These are phyloP conservation scores for Coelastrella sp. DNA, from an alignment of 139 green algal genomes.

Conservation along the genomic window DNA sequence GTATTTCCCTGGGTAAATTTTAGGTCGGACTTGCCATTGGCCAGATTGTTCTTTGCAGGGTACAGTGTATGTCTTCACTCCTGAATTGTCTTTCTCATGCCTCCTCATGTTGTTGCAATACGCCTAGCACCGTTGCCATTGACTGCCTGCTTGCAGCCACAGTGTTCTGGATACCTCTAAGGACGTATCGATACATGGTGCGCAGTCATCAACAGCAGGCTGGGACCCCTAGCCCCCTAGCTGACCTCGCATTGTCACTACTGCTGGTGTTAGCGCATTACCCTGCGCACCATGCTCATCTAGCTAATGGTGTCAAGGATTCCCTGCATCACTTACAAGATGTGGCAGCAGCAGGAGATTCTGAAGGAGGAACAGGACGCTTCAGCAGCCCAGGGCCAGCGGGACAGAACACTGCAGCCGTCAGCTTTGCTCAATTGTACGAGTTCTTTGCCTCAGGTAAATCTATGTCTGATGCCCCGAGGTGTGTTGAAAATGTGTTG, in stretches of 20 bases:
- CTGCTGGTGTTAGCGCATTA: conserved; percentile 59
- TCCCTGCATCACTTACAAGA: conserved; percentile 36
- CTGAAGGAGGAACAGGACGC: neutral
- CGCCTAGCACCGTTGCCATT: too few relatives aligned
- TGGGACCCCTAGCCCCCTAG: conserved; percentile 34
- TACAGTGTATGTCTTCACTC: too few relatives aligned
- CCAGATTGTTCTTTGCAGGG: too few relatives aligned
- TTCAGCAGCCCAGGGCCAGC: neutral
- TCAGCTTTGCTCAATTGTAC: conserved; percentile 45
- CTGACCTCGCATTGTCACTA: conserved; percentile 57
- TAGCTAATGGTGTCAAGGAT: conserved; percentile 41
- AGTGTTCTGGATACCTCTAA: conserved; percentile 44
- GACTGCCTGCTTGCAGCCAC: too few relatives aligned
- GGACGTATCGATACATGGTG: conserved; percentile 36
- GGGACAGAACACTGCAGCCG: neutral
- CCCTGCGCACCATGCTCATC: conserved; percentile 44
- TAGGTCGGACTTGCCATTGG: too few relatives aligned
- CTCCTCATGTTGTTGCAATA: too few relatives aligned
- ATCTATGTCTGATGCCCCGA: too few relatives aligned
- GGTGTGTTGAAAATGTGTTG: neutral
- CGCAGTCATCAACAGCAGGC: neutral
- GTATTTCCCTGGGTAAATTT: too few relatives aligned
- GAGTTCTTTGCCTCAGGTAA: conserved; percentile 34
- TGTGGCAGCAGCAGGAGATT: neutral
- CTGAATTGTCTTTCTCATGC: too few relatives aligned